Evolutionary conservation across 2,329 filamentous ascomycete species (phyloP).

Genomic region (Calonectria multiphialidica): DNA sequence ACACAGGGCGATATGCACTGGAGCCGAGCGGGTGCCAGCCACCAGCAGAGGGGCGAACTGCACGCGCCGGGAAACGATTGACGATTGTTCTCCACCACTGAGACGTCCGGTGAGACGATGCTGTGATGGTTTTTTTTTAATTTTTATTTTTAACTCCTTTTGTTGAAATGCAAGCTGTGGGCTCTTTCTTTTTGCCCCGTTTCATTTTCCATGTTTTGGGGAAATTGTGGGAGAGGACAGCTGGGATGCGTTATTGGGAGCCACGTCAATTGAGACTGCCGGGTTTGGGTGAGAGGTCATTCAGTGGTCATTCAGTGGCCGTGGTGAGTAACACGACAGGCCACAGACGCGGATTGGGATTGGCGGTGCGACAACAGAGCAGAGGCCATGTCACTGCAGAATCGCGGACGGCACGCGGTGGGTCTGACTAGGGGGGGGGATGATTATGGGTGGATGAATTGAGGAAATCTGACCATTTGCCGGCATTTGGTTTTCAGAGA

Average conservation of each 20-base stretch:
- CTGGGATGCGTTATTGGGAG: background rate
- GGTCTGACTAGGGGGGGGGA: background rate
- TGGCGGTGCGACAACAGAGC: background rate
- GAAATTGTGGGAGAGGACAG: background rate
- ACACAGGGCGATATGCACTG: background rate
- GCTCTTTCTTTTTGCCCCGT: background rate
- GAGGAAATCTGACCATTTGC: background rate
- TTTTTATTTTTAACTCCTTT: background rate
- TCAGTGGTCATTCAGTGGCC: background rate
- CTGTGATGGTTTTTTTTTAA: background rate
- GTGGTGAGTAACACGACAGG: background rate
- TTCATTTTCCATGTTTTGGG: background rate
- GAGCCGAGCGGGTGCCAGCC: background rate
- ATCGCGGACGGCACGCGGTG: background rate
- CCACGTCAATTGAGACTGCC: background rate
- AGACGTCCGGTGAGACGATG: background rate
- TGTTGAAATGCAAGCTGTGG: background rate
- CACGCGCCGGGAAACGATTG: constrained; percentile 3
- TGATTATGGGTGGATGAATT: background rate
- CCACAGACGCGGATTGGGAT: background rate
- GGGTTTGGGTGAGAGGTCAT: background rate
- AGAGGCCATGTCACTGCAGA: background rate
- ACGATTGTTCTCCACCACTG: background rate
- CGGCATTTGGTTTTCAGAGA: background rate
- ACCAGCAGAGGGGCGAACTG: background rate